phyloP scores from a whole-genome alignment of 116 monocot species.

The Iris pallida region DNA sequence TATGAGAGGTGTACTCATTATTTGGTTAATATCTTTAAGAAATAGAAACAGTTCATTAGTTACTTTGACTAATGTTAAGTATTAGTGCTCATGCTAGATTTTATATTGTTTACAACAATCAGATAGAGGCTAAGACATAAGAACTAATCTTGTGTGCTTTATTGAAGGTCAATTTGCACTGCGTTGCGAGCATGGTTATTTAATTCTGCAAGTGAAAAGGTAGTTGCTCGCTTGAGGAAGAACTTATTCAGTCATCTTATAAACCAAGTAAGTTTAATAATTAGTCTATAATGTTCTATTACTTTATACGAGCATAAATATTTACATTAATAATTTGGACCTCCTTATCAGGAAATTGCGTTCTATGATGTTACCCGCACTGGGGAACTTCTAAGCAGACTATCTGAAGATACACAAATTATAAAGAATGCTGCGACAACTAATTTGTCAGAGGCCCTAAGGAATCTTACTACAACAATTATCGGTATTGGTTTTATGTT shows the following conservation, averaged over 20 bases:
- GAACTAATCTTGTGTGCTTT: slow-evolving; percentile 2
- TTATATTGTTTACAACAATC: background rate
- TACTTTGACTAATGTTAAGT: too few species aligned
- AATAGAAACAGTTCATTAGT: too few species aligned
- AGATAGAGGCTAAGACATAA: background rate
- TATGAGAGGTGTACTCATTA: too few species aligned
- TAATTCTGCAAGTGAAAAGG: slow-evolving; percentile 94
- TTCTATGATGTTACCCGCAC: slow-evolving; percentile 97
- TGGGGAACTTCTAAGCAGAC: slow-evolving; percentile 93
- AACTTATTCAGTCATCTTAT: slow-evolving; percentile 87
- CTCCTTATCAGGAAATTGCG: slow-evolving; percentile 78
- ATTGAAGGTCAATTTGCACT: slow-evolving; percentile 69
- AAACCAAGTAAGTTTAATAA: slow-evolving; percentile 50
- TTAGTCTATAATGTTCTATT: background rate
- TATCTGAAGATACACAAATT: slow-evolving; percentile 98
- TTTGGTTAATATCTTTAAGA: too few species aligned
- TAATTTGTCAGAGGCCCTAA: slow-evolving; percentile 88
- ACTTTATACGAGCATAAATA: background rate
- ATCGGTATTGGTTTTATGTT: slow-evolving; percentile 97
- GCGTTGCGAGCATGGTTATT: slow-evolving; percentile 84
- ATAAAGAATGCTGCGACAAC: slow-evolving; percentile 99
- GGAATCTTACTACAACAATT: slow-evolving; percentile 69
- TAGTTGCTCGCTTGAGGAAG: slow-evolving; percentile 93
- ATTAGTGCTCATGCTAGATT: background rate
- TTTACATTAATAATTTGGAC: background rate